A percentile compares a stretch with the other conserved stretches of the same genome.
phyloP scores from a whole-genome alignment of 2,329 filamentous ascomycete species.

The Botrytis galanthina region DNA sequence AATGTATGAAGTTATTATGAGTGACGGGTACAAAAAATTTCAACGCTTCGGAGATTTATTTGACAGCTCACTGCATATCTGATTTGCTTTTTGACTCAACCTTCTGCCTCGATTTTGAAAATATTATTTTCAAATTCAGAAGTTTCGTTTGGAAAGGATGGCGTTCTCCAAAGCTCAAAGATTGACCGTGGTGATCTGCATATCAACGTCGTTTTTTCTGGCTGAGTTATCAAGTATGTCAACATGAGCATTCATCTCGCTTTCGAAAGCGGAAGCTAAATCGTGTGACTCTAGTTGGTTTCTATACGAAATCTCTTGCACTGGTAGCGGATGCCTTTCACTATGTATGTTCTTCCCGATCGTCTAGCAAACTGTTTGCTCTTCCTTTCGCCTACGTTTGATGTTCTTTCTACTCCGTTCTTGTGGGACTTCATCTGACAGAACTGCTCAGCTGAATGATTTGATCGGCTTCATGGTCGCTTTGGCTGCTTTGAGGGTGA shows the following conservation, averaged over 20 bases:
- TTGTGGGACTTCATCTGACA: constrained; percentile 13
- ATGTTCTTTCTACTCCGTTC: not conserved
- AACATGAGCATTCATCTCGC: not conserved
- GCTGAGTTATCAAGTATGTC: constrained; percentile 46
- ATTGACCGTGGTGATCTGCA: constrained; percentile 43
- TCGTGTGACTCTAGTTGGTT: constrained; percentile 50
- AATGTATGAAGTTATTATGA: not conserved
- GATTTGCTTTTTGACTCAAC: constrained; percentile 18
- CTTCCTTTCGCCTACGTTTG: not conserved
- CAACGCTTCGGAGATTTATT: constrained; percentile 17
- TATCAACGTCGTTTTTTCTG: constrained; percentile 47
- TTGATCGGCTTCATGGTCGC: constrained; percentile 68
- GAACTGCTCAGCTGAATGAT: constrained; percentile 60
- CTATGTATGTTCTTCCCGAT: constrained; percentile 52
- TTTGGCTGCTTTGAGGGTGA: constrained; percentile 60
- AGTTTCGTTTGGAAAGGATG: constrained; percentile 6
- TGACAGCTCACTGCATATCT: constrained; percentile 20
- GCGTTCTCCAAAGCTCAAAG: constrained; percentile 24
- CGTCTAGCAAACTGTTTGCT: constrained; percentile 6
- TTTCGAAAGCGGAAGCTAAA: constrained; percentile 7
- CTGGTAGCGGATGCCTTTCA: constrained; percentile 77
- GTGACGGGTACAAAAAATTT: not conserved
- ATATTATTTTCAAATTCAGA: not conserved
- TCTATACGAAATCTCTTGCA: constrained; percentile 68
- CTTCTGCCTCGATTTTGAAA: constrained; percentile 17